phyloP scores from a whole-genome alignment of 2,329 filamentous ascomycete genomes.

The Penicillium sp. region DNA sequence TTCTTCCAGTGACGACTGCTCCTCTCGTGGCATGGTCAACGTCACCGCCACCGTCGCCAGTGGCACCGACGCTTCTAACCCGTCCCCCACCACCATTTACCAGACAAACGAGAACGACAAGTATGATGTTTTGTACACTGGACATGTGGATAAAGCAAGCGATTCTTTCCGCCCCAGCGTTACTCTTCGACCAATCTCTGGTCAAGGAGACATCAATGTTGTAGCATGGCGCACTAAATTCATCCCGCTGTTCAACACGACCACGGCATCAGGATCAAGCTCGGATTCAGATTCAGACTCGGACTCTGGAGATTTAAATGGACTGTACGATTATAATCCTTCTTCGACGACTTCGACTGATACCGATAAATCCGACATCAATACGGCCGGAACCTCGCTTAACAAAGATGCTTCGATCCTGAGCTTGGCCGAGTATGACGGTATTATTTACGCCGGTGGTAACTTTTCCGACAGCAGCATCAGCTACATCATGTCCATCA shows the following conservation, averaged over 20 bases:
- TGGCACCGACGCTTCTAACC: conserved; percentile 43
- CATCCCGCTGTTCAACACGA: conserved; percentile 56
- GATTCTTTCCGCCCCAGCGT: conserved; percentile 76
- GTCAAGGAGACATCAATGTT: conserved; percentile 65
- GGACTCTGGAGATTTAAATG: conserved; percentile 70
- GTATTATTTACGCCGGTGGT: conserved; percentile 74
- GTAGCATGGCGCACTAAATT: conserved; percentile 91
- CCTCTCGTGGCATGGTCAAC: conserved; percentile 75
- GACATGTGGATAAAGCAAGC: conserved; percentile 74
- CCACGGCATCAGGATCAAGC: background rate
- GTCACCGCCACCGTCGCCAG: conserved; percentile 78
- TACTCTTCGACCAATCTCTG: conserved; percentile 69
- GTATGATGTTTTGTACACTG: conserved; percentile 89
- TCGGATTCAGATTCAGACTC: background rate
- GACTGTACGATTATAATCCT: conserved; percentile 86
- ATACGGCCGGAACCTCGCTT: conserved; percentile 73
- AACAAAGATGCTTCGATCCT: conserved; percentile 67
- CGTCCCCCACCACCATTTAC: conserved; percentile 65
- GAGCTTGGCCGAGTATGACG: conserved; percentile 64
- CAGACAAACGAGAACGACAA: conserved; percentile 98
- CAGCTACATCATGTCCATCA: conserved; percentile 76
- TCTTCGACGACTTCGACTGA: conserved; percentile 57
- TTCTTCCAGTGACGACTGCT: conserved; percentile 73
- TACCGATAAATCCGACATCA: conserved; percentile 71
- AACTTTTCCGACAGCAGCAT: conserved; percentile 73